Base-by-base conservation (phyloP, 148 eudicot genomes). In the Talinum fruticosum region DNA sequence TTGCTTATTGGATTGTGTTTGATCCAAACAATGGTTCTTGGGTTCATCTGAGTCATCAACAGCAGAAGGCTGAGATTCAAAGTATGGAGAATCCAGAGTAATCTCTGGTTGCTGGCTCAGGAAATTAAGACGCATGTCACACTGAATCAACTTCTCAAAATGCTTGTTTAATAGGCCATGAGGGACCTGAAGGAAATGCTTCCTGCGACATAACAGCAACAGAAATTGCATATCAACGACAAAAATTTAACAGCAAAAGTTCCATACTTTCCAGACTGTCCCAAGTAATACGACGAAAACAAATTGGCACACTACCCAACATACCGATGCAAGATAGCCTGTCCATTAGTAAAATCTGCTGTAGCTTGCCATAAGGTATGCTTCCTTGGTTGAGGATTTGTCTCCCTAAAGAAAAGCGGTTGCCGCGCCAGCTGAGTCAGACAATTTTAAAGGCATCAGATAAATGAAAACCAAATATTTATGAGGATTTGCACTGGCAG, bases 331-430 rank as follows among this genome's bases (percentile, higher is more conserved):
- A 66, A 76, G 81, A 83, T 91, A 77, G 99, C 99, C 82, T 91
- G 91, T 69, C 94, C 97, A 57, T 87, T 79, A 71, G 99, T 95
- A 76, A 92, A 95, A 89, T 95, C 99, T 70, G 90, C 69, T 69
- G 88, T 80, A 71, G 91, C 89, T 75, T 91, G 90, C 99, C 99
- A 95, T 49, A 91, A 66, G 24, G 99, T 92, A 76, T 92, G 97
- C 73, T 92, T 95, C 80, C 96, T 89, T 66, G 98, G 98, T 82
- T 89, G 97, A 34, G 99, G 99, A 85, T 95, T 85, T 45, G 86
- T 91, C 90, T 92, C 99, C 75, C 88, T 87, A 72, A 86, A 95
- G 88, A 92, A 95, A 29, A 85, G 86, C 49, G 99, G 99, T 64
- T 83, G 92, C 45, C 91, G 88, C 54, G 84, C 78, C 70, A 95